Base-by-base conservation (phyloP, 768 basidiomycete species). In the Amanita brunnescens region DNA sequence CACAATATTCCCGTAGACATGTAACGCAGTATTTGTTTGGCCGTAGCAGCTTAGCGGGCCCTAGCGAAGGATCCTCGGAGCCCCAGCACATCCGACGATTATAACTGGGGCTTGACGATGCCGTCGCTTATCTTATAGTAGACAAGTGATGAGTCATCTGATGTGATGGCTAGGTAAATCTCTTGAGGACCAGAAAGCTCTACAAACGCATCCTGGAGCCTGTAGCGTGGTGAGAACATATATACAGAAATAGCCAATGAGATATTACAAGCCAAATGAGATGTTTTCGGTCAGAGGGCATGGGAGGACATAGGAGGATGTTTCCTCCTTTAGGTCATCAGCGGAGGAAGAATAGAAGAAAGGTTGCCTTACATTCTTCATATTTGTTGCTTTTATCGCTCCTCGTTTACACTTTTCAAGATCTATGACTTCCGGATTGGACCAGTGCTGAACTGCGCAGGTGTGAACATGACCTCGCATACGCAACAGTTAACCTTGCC, bases 101-200 rank as follows among this genome's bases (percentile, higher is more conserved):
- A 86, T 40, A 85, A 67, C 9, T 76, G 70, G 21, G 85, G 87
- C 58, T 90, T 90, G 54, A 82, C 79, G 29, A 91, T 85, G 50
- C 87, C 88, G 45, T 75, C 73, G 60, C 82, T 84, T 53, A 91
- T 72, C 59, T 86, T 87, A 67, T 91, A 91, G 64, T 91, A 91
- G 47, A 91, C 88, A 41, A 85, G 83, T 7, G 88, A 89, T 9
- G 88, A 81, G 58, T 91, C 88, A 46, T 85, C 80, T 0, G 83
- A 77, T 39, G 80, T 81, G 51, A 90, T 83, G 10, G 83, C 88
- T 26, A 91, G 63, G 58, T 78, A 84, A 42, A 90, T 64, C 48
- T 78, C 71, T 34, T 70, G 62, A 10, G 74, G 73, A 40, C 68
- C 65, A 6, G 64, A 65, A 10, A 87, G 67, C 10, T 67, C 69